Percentiles rank a stretch among this genome's conserved stretches.
Conservation (phyloP, 192 early-diverging fungal genomes). For the Funneliformis geosporum region DNA sequence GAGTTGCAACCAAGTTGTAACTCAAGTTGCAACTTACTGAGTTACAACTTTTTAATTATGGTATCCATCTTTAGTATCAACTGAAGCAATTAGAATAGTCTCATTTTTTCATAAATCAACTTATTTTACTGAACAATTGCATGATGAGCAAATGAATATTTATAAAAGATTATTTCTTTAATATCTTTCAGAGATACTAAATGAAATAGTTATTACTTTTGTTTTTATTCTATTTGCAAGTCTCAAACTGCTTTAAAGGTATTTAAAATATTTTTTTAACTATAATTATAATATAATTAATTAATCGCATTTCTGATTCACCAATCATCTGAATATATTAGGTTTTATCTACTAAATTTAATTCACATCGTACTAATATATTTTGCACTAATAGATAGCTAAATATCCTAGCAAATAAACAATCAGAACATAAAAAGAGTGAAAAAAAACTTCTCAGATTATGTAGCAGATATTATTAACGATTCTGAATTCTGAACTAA, state of each 20-base stretch:
- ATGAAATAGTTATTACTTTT: not conserved
- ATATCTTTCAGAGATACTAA: not conserved
- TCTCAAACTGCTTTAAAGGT: not conserved
- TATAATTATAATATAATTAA: not conserved
- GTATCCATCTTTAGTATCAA: too few species aligned
- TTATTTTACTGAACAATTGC: too few species aligned
- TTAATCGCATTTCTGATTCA: not conserved
- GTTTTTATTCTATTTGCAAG: not conserved
- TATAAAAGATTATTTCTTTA: too few species aligned
- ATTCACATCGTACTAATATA: not conserved
- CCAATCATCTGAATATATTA: not conserved
- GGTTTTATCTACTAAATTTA: not conserved
- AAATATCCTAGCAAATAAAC: not conserved
- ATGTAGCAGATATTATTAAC: slow-evolving; percentile 14
- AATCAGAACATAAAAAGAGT: not conserved
- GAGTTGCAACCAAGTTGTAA: too few species aligned
- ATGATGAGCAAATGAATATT: too few species aligned
- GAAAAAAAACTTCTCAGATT: not conserved
- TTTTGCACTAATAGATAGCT: not conserved
- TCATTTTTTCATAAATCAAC: too few species aligned
- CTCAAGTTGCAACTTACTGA: too few species aligned
- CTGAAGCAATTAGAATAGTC: not conserved
- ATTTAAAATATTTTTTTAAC: not conserved
- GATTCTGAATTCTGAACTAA: not conserved
- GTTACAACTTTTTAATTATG: too few species aligned